A percentile compares a stretch with the other conserved stretches of the same genome.
phyloP scores from a whole-genome alignment of 2,329 filamentous ascomycete genomes.

The Pezicula neosporulosa region DNA sequence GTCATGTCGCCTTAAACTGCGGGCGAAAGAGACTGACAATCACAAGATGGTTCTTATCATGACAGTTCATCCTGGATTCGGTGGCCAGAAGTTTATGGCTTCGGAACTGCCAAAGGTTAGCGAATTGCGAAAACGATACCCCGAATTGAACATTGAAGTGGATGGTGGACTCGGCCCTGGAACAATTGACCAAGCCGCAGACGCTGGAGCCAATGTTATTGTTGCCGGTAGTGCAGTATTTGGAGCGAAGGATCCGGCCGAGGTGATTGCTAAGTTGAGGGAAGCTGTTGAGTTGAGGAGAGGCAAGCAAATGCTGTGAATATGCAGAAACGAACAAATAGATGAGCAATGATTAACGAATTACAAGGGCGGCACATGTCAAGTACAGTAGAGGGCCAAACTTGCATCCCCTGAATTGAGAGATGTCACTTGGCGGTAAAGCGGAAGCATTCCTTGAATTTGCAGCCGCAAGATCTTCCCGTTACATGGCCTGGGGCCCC shows the following conservation, averaged over 20 bases:
- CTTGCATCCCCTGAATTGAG: too few species aligned
- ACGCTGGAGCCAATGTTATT: constrained; percentile 96
- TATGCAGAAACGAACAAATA: neutral
- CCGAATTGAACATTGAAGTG: constrained; percentile 93
- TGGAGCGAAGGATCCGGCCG: constrained; percentile 80
- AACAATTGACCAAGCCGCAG: constrained; percentile 91
- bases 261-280: constrained; percentile 80
- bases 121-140: constrained; percentile 78
- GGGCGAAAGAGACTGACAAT: constrained; percentile 7
- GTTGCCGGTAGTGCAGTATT: constrained; percentile 96
- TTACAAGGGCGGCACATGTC: too few species aligned
- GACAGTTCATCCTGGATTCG: constrained; percentile 97
- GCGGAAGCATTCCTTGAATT: neutral
- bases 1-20: constrained; percentile 31
- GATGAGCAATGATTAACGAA: neutral
- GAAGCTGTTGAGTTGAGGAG: constrained; percentile 68
- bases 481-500: too few species aligned
- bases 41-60: constrained; percentile 93
- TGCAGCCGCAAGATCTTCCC: too few species aligned
- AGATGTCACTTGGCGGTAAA: neutral
- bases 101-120: constrained; percentile 92
- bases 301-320: constrained; percentile 17
- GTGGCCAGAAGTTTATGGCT: constrained; percentile 98
- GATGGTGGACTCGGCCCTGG: constrained; percentile 85
- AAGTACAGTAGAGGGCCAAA: too few species aligned